Evolutionary conservation across 192 early-diverging fungal species (phyloP).

Genomic region (Backusella macrospora): DNA sequence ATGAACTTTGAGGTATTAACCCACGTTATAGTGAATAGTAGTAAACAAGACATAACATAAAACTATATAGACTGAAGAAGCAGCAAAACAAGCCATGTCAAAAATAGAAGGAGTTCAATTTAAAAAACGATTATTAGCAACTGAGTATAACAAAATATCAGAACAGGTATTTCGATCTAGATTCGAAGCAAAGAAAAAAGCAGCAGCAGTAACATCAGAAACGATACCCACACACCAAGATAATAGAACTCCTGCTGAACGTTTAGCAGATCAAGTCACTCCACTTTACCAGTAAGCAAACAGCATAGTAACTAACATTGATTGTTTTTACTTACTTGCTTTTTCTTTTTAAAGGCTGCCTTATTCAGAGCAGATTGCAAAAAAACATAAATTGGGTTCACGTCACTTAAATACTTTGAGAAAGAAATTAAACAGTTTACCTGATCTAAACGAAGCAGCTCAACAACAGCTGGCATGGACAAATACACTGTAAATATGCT

Average conservation of each 20-base stretch:
- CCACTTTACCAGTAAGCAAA: slow-evolving; percentile 58
- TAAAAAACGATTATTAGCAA: slow-evolving; percentile 15
- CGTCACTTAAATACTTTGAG: slow-evolving; percentile 24
- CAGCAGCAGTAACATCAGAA: neutral
- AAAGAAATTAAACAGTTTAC: slow-evolving; percentile 19
- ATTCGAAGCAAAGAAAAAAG: slow-evolving; percentile 19
- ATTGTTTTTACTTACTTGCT: neutral
- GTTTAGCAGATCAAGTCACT: slow-evolving; percentile 71
- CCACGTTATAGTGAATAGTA: no score
- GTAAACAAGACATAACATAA: neutral
- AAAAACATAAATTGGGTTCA: slow-evolving; percentile 41
- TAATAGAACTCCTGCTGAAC: slow-evolving; percentile 55
- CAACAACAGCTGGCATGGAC: slow-evolving; percentile 38
- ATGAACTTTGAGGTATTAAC: slow-evolving; percentile 21
- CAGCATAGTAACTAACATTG: no score
- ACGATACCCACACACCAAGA: slow-evolving; percentile 23
- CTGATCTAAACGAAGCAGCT: slow-evolving; percentile 10
- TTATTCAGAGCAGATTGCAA: slow-evolving; percentile 61
- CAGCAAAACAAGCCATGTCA: slow-evolving; percentile 4
- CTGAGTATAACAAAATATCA: slow-evolving; percentile 23
- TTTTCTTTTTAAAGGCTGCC: slow-evolving; percentile 30
- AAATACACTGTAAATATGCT: slow-evolving; percentile 33
- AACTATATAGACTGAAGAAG: slow-evolving; percentile 23
- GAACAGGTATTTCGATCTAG: slow-evolving; percentile 10
- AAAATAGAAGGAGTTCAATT: slow-evolving; percentile 25